These are phyloP conservation scores for Pachyrhizus erosus DNA, from an alignment of 306 rosid species.

Conservation along the genomic window DNA sequence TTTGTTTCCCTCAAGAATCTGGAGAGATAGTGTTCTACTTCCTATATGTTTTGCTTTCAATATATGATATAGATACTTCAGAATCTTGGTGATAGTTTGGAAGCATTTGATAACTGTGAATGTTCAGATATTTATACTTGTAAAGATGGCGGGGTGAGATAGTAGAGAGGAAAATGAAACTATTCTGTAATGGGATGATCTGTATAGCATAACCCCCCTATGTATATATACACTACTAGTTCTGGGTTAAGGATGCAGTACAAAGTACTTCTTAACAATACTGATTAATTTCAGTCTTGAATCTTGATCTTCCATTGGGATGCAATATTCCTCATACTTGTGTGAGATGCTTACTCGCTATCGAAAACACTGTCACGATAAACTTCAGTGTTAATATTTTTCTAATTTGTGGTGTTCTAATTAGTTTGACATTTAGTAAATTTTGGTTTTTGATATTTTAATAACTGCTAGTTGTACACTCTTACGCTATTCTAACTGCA, in stretches of 20 bases:
- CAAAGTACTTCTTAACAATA: background rate
- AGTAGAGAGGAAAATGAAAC: background rate
- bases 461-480: background rate
- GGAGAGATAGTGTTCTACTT: slow-evolving; percentile 13
- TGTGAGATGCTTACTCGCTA: background rate
- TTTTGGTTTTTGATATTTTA: slow-evolving; percentile 4
- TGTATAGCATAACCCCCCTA: background rate
- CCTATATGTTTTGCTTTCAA: slow-evolving; percentile 29
- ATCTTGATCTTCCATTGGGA: slow-evolving; percentile 6
- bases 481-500: background rate
- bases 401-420: background rate
- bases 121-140: slow-evolving; percentile 26
- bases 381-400: background rate
- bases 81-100: background rate
- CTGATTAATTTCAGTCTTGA: slow-evolving; percentile 19
- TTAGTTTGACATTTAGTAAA: slow-evolving; percentile 3
- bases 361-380: background rate
- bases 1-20: background rate
- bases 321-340: background rate
- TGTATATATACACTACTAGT: background rate
- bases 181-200: background rate
- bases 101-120: slow-evolving; percentile 1
- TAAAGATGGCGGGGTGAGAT: background rate
- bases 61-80: slow-evolving; percentile 19
- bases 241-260: background rate